phyloP scores from a whole-genome alignment of 2,329 filamentous ascomycete genomes.

The Trichoderma asperellum region DNA sequence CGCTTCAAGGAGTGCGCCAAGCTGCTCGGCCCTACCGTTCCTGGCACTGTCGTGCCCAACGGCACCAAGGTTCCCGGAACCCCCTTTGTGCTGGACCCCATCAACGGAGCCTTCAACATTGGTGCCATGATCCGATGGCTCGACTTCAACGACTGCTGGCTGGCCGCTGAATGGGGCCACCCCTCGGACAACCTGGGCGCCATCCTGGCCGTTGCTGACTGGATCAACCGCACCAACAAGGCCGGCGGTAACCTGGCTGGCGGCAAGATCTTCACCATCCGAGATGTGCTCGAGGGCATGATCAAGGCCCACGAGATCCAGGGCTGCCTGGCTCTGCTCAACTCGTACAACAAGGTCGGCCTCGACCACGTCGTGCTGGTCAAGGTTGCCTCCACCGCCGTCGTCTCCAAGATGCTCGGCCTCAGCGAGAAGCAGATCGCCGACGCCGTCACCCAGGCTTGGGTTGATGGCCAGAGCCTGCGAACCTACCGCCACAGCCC shows the following conservation, averaged over 20 bases:
- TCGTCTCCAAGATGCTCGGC: slow-evolving; percentile 93
- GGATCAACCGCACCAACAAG: slow-evolving; percentile 89
- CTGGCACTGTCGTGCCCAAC: slow-evolving; percentile 88
- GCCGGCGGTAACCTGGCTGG: slow-evolving; percentile 77
- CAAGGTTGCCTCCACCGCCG: slow-evolving; percentile 94
- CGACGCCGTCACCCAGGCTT: slow-evolving; percentile 94
- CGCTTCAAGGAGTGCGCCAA: slow-evolving; percentile 96
- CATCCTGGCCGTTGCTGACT: slow-evolving; percentile 95
- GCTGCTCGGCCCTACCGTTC: slow-evolving; percentile 87
- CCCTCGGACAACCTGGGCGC: slow-evolving; percentile 97
- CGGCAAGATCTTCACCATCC: slow-evolving; percentile 85
- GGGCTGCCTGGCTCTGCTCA: slow-evolving; percentile 93
- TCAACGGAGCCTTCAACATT: slow-evolving; percentile 98
- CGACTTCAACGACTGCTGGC: slow-evolving; percentile 99
- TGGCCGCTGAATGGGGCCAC: slow-evolving; percentile 98
- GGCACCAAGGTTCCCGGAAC: slow-evolving; percentile 91
- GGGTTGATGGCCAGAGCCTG: slow-evolving; percentile 94
- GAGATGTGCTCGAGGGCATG: slow-evolving; percentile 93
- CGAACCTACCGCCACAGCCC: slow-evolving; percentile 96
- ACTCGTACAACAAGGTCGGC: slow-evolving; percentile 98
- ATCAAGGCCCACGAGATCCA: slow-evolving; percentile 99
- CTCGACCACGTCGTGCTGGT: slow-evolving; percentile 97
- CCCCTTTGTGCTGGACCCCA: slow-evolving; percentile 89
- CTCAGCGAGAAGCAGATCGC: slow-evolving; percentile 88
- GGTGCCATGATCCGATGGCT: slow-evolving; percentile 98